Percentiles rank a stretch among this genome's conserved stretches.
These are phyloP conservation scores for Exophiala xenobiotica DNA, from an alignment of 2,329 filamentous ascomycete genomes.

Conservation along the genomic window DNA sequence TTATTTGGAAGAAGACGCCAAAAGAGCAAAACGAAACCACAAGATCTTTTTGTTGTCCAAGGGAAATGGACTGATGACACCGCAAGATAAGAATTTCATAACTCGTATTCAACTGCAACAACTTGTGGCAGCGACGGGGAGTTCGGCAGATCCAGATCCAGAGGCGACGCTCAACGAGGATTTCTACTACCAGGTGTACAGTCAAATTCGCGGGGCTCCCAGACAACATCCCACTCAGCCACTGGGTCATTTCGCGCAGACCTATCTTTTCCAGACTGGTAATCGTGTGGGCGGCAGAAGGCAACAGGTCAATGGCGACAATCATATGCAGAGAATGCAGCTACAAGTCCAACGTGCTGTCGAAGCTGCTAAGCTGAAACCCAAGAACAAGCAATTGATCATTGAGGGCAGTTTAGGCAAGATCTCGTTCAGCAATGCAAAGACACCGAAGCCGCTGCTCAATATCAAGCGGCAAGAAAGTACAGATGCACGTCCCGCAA, in stretches of 20 bases:
- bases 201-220: constrained; percentile 85
- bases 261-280: constrained; percentile 93
- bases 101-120: constrained; percentile 97
- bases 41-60: constrained; percentile 93
- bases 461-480: constrained; percentile 89
- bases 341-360: constrained; percentile 97
- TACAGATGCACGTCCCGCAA: constrained; percentile 52
- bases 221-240: constrained; percentile 91
- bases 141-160: constrained; percentile 73
- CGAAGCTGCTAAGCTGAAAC: constrained; percentile 93
- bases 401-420: constrained; percentile 96
- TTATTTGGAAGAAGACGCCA: constrained; percentile 86
- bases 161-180: constrained; percentile 85
- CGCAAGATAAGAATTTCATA: constrained; percentile 99
- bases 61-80: constrained; percentile 97
- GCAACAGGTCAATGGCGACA: constrained; percentile 81
- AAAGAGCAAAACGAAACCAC: constrained; percentile 93
- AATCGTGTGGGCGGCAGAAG: constrained; percentile 74
- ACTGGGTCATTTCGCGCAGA: constrained; percentile 94
- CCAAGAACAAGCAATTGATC: constrained; percentile 95
- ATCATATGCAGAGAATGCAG: constrained; percentile 98
- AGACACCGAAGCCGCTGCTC: constrained; percentile 89
- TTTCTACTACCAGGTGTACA: constrained; percentile 98
- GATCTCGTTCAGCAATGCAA: constrained; percentile 98
- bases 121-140: constrained; percentile 86